phyloP scores from a whole-genome alignment of 2,329 filamentous ascomycete species.

The Fonsecaea multimorphosa region DNA sequence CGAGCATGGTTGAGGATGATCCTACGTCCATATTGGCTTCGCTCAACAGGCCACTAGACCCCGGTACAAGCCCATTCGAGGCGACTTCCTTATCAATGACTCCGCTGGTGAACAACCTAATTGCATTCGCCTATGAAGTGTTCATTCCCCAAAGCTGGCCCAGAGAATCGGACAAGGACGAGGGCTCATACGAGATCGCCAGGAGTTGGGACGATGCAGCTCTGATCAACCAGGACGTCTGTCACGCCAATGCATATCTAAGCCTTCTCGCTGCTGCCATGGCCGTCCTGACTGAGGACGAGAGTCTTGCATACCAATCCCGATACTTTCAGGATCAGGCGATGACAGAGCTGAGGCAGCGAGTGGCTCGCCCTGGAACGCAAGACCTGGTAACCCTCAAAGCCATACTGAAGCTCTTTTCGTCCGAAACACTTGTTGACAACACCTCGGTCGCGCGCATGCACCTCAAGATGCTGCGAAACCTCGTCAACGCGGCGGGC shows the following conservation, averaged over 20 bases:
- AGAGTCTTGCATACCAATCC: conserved; percentile 32
- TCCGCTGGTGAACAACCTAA: conserved; percentile 31
- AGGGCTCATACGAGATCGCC: conserved; percentile 31
- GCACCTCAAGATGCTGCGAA: conserved; percentile 39
- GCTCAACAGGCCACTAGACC: conserved; percentile 21
- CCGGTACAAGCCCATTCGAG: conserved; percentile 21
- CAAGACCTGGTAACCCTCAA: conserved; percentile 34
- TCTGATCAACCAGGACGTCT: conserved; percentile 34
- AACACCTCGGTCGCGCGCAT: conserved; percentile 38
- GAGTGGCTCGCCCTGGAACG: conserved; percentile 24
- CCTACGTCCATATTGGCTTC: conserved; percentile 16
- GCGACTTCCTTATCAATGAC: conserved; percentile 19
- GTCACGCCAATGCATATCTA: conserved; percentile 36
- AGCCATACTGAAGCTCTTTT: conserved; percentile 37
- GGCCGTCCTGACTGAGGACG: conserved; percentile 28
- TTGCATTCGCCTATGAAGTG: conserved; percentile 36
- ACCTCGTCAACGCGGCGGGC: conserved; percentile 35
- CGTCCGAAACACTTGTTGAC: conserved; percentile 36
- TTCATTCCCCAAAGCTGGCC: conserved; percentile 37
- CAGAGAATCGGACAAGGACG: conserved; percentile 27
- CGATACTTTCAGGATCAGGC: conserved; percentile 37
- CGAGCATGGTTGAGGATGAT: conserved; percentile 30
- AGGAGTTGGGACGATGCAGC: conserved; percentile 34
- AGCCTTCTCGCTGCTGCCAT: conserved; percentile 35
- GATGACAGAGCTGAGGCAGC: conserved; percentile 35